Evolutionary conservation across 306 rosid species (phyloP).

Genomic region (Cicer arietinum): DNA sequence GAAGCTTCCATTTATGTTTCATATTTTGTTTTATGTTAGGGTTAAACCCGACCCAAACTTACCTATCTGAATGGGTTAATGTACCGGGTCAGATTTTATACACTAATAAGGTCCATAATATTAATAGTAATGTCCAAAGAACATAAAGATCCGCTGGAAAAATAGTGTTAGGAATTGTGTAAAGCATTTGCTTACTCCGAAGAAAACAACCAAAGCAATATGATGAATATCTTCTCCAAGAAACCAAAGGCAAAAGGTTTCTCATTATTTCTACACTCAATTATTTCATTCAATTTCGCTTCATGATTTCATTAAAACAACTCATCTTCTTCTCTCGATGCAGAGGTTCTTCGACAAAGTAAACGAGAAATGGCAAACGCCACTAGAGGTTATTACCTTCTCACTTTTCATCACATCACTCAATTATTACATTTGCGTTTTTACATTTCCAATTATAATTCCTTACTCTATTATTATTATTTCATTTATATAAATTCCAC

Average conservation of each 20-base stretch:
- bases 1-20: neutral
- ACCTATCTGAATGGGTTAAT: neutral
- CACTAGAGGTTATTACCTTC: slow-evolving; percentile 67
- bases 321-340: neutral
- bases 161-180: neutral
- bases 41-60: too few relatives aligned
- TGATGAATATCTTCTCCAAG: slow-evolving; percentile 83
- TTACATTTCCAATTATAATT: neutral
- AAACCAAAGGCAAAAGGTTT: slow-evolving; percentile 93
- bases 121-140: too few relatives aligned
- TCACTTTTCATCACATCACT: slow-evolving; percentile 4
- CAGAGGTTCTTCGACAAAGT: slow-evolving; percentile 97
- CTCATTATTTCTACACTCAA: neutral
- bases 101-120: too few relatives aligned
- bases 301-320: neutral
- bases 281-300: neutral
- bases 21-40: too few relatives aligned
- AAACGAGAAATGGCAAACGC: slow-evolving; percentile 88
- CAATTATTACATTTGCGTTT: neutral
- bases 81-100: too few relatives aligned
- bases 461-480: neutral
- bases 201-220: neutral
- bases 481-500: neutral
- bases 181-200: neutral
- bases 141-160: too few relatives aligned